Conservation (phyloP, 495 filamentous ascomycete species). For the Penicillium argentinense region DNA sequence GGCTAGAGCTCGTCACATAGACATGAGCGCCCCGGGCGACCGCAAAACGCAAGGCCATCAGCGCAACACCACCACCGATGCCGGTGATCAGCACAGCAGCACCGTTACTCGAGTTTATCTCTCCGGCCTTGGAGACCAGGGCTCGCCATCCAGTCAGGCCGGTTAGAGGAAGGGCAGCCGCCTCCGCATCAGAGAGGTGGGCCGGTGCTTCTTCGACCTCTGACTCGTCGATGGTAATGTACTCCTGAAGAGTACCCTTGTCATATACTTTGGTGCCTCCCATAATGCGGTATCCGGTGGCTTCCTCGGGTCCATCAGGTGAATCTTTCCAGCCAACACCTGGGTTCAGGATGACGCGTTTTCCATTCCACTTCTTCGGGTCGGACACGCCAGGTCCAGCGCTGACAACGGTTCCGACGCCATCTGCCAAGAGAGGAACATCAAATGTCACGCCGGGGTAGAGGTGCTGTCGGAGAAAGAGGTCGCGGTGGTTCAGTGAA, state of each 20-base stretch:
- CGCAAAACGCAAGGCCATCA: conserved; percentile 69
- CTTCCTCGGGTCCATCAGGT: conserved; percentile 70
- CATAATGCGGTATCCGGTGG: conserved; percentile 62
- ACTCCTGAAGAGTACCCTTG: conserved; percentile 71
- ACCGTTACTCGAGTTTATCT: conserved; percentile 53
- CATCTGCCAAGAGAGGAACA: conserved; percentile 76
- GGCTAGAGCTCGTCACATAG: conserved; percentile 65
- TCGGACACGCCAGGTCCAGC: conserved; percentile 54
- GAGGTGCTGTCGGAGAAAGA: conserved; percentile 87
- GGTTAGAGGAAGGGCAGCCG: conserved; percentile 76
- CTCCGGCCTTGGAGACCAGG: conserved; percentile 66
- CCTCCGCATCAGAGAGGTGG: conserved; percentile 70
- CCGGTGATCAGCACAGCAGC: conserved; percentile 72
- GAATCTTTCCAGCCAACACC: conserved; percentile 70
- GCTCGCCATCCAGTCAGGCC: conserved; percentile 90
- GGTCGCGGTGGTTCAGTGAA: conserved; percentile 87
- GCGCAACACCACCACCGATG: conserved; percentile 78
- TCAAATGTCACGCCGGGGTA: conserved; percentile 82
- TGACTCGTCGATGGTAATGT: conserved; percentile 60
- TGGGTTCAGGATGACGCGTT: conserved; percentile 74
- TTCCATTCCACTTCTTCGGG: conserved; percentile 52
- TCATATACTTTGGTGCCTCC: conserved; percentile 65
- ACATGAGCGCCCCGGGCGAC: conserved; percentile 63
- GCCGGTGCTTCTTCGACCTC: conserved; percentile 74
- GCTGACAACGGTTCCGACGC: conserved; percentile 66